Base-by-base conservation (phyloP, 2,329 filamentous ascomycete species). In the Xylaria polymorpha region DNA sequence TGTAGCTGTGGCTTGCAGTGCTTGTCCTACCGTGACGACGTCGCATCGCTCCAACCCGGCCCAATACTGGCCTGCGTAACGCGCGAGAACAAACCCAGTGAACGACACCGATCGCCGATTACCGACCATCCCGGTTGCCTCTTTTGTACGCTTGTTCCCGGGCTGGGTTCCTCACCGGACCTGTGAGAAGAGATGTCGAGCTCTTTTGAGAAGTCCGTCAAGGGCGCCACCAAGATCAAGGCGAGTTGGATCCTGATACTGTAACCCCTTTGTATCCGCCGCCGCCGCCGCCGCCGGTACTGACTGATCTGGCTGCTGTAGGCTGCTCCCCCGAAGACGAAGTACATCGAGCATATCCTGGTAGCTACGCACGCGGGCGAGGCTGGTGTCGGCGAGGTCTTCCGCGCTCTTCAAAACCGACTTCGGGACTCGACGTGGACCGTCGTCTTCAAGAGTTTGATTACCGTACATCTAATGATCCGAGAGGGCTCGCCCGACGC, bases 181-280 rank as follows among this genome's bases (percentile, higher is more conserved):
- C 46, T 35, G 41, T 14, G 20, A 44, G 20, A 60, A 68, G 72
- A 60, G 74, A 94, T 94, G 92, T 89, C 92, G 74, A 92, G 90
- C 85, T 95, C 93, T 68, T 98, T 98, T 80, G 96, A 99, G 86
- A 99, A 98, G 87, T 97, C 94, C 75, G 96, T 99, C 79, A 98
- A 98, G 86, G 96, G 95, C 83, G 95, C 93, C 77, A 98, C 95
- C 77, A 98, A 98, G 86, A 93, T 97, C 80, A 98, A 98, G 90
- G 94, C 94, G 77, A 81, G 81, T 74, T 41, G n/a, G 61, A 43
- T 44, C 41, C 43, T 37, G 57, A 55, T 14, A 22, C 43, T 43
- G 18, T 48, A 25, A 32, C 63, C 50, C 9, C 18, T n/a, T 61
- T 29, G 41, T 32, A 44, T 56, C 25, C 39, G 35, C 20, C 29